Percentiles rank a stretch among this genome's conserved stretches.
phyloP scores from a whole-genome alignment of 2,329 filamentous ascomycete species.

The Beauveria sp. region DNA sequence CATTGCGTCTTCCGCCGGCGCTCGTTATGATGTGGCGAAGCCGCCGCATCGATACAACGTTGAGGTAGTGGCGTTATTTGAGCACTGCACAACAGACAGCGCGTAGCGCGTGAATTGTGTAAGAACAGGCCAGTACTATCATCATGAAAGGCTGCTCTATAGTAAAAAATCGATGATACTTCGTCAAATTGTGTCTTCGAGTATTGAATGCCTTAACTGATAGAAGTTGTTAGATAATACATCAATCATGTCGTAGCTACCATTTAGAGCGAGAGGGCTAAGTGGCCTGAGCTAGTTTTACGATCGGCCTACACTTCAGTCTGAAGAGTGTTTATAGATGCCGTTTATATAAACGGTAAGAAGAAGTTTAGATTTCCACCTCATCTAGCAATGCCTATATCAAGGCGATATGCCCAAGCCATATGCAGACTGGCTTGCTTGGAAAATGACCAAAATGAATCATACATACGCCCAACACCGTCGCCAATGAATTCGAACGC shows the following conservation, averaged over 20 bases:
- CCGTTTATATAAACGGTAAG: no score
- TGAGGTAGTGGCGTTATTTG: no score
- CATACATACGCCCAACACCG: slow-evolving; percentile 29
- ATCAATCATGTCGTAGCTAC: slow-evolving; percentile 85
- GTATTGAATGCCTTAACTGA: no score
- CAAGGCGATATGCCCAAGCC: not conserved
- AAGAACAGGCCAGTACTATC: no score
- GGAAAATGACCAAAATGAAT: not conserved
- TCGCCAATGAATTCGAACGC: slow-evolving; percentile 23
- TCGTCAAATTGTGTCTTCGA: no score
- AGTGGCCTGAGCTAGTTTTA: not conserved
- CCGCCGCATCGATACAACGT: no score
- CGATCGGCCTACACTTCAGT: not conserved
- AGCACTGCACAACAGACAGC: no score
- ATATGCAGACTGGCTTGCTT: not conserved
- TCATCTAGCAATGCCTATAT: not conserved
- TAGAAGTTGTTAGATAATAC: slow-evolving; percentile 27
- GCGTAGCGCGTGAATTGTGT: no score
- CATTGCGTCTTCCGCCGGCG: no score
- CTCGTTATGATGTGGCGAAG: no score
- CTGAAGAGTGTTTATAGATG: not conserved
- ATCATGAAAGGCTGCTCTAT: no score
- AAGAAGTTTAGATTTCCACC: not conserved
- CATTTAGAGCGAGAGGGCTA: slow-evolving; percentile 76
- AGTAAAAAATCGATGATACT: no score